Evolutionary conservation across 2,329 filamentous ascomycete genomes (phyloP).

Genomic region (Chaetomiaceae sp.): DNA sequence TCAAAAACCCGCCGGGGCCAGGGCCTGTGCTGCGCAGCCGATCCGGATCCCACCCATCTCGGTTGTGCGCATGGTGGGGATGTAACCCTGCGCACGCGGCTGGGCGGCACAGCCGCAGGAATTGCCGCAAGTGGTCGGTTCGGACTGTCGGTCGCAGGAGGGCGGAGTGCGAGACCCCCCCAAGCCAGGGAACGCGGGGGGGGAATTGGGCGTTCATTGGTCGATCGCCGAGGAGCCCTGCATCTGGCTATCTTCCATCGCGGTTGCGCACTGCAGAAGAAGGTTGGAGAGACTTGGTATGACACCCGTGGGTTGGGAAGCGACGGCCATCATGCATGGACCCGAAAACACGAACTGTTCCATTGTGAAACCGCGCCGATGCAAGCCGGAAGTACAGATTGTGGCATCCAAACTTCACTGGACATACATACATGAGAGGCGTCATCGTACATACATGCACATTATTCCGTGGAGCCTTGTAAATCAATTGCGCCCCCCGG

Average conservation of each 20-base stretch:
- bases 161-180: background rate
- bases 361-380: background rate
- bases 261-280: too few relatives aligned
- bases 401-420: too few relatives aligned
- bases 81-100: too few relatives aligned
- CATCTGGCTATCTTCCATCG: too few relatives aligned
- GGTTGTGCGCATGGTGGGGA: too few relatives aligned
- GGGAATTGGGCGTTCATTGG: background rate
- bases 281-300: too few relatives aligned
- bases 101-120: too few relatives aligned
- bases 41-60: too few relatives aligned
- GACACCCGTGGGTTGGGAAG: too few relatives aligned
- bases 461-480: background rate
- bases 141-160: background rate
- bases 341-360: background rate
- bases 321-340: too few relatives aligned
- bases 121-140: background rate
- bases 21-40: too few relatives aligned
- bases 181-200: background rate
- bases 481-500: background rate
- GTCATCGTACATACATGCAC: background rate
- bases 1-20: background rate
- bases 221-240: too few relatives aligned
- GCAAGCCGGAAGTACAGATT: background rate
- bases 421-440: background rate